Evolutionary conservation across 2,329 filamentous ascomycete species (phyloP).

Genomic region (Magnaporthiopsis poae): DNA sequence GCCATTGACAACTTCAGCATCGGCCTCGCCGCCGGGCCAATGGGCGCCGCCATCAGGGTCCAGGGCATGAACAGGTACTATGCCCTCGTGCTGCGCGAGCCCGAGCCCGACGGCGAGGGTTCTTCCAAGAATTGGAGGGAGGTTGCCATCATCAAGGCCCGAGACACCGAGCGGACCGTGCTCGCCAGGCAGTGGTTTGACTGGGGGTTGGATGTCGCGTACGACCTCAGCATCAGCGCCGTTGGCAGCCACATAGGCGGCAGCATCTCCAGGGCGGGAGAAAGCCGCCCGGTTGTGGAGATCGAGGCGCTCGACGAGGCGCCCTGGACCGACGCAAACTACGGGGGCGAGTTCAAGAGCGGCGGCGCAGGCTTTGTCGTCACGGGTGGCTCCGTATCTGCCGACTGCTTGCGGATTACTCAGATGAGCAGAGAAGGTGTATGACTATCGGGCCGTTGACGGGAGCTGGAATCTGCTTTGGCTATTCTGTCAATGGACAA

Average conservation of each 20-base stretch:
- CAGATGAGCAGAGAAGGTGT: background rate
- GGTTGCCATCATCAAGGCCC: background rate
- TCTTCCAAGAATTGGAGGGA: background rate
- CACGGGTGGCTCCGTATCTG: background rate
- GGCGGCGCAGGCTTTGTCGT: background rate
- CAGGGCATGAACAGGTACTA: conserved; percentile 24
- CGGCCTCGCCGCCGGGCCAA: conserved; percentile 20
- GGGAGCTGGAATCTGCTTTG: background rate
- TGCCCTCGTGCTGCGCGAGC: conserved; percentile 15
- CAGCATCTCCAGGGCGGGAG: background rate
- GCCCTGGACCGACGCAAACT: background rate
- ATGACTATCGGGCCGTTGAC: background rate
- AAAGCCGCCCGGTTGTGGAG: rapidly evolving
- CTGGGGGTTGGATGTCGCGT: background rate
- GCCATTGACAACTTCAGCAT: conserved; percentile 16
- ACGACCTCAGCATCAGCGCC: background rate
- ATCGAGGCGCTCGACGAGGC: background rate
- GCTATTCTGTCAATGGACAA: background rate
- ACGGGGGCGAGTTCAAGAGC: background rate
- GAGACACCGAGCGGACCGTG: background rate
- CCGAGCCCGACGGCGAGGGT: background rate
- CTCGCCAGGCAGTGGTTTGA: background rate
- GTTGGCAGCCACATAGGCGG: background rate
- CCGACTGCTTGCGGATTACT: background rate
- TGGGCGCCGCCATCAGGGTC: conserved; percentile 14